Base-by-base conservation (phyloP, 805 yeast genomes). In the Cyberlindnera mycetangii region DNA sequence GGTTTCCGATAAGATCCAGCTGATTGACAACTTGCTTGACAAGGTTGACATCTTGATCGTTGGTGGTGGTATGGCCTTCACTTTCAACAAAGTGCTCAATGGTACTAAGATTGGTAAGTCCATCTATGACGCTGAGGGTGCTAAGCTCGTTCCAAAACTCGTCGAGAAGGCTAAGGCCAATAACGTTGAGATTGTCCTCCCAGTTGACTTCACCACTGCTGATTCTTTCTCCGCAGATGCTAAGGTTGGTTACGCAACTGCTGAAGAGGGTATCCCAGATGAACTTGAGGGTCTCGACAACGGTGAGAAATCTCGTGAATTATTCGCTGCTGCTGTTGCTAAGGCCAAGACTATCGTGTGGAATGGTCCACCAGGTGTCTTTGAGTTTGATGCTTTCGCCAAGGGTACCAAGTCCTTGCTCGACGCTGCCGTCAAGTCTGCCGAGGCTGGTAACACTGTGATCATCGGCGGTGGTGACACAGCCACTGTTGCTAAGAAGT, bases 291-390 rank as follows among this genome's bases (percentile, higher is more conserved):
- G 99, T 67, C 80, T 93, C 65, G 99, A 93, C 72, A 81, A 82
- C 62, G 99, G 99, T 74, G 90, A 89, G 74, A 83, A 87, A 76
- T 79, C 96, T 51, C 76, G 80, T 63, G 78, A 81, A 70, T 77
- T 85, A 59, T 93, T 86, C 68, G 79, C 83, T 56, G 82, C 74
- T 56, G 83, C 96, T 54, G 88, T 93, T 60, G 85, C 85, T 55
- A 78, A 84, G 72, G 95, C 99, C 60, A 89, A 92, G 83, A 93
- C 99, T 64, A 92, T 93, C 63, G 93, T 93, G 68, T 93, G 99
- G 99, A 93, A 93, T 78, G 99, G 99, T 70, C 99, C 99, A 55
- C 97, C 99, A 72, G 99, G 99, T 79, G 99, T 93, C 61, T 93
- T 93, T 69, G 99, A 93, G 78, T 93, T 93, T 65, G 96, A 88